Percentiles rank a stretch among this genome's conserved stretches.
phyloP scores from a whole-genome alignment of 2,329 filamentous ascomycete species.

The Colletotrichum costaricense region DNA sequence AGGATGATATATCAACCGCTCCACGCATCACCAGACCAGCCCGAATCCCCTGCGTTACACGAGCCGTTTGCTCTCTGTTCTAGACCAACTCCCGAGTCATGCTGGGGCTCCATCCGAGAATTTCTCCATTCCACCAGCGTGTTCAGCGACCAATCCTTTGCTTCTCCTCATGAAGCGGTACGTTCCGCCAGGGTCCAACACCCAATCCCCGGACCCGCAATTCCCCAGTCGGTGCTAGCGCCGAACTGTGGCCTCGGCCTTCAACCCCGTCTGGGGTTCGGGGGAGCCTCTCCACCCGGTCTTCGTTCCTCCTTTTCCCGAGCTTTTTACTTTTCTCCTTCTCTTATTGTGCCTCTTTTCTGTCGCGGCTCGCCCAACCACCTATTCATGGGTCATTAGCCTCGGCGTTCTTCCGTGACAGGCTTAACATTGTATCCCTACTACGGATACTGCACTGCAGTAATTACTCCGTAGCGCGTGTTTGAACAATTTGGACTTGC shows the following conservation, averaged over 20 bases:
- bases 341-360: neutral
- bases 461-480: too few species aligned
- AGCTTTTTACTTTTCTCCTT: neutral
- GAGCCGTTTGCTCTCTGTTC: slow-evolving; percentile 14
- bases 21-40: neutral
- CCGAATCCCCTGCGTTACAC: neutral
- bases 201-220: slow-evolving; percentile 19
- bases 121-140: slow-evolving; percentile 12
- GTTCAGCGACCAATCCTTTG: neutral
- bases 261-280: slow-evolving; percentile 33
- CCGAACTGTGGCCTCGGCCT: slow-evolving; percentile 23
- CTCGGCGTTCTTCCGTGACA: slow-evolving; percentile 5
- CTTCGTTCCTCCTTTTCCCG: neutral
- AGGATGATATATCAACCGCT: too few species aligned
- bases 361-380: neutral
- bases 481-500: neutral
- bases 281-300: slow-evolving; percentile 18
- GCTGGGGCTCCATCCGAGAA: slow-evolving; percentile 29
- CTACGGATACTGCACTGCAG: too few species aligned
- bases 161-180: neutral
- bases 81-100: slow-evolving; percentile 30
- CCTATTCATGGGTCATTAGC: neutral
- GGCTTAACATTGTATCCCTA: too few species aligned
- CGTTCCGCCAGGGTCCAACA: neutral
- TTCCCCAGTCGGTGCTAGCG: slow-evolving; percentile 32